Percentiles rank a stretch among this genome's conserved stretches.
phyloP scores from a whole-genome alignment of 768 basidiomycete species.

The Cystobasidium tubakii region DNA sequence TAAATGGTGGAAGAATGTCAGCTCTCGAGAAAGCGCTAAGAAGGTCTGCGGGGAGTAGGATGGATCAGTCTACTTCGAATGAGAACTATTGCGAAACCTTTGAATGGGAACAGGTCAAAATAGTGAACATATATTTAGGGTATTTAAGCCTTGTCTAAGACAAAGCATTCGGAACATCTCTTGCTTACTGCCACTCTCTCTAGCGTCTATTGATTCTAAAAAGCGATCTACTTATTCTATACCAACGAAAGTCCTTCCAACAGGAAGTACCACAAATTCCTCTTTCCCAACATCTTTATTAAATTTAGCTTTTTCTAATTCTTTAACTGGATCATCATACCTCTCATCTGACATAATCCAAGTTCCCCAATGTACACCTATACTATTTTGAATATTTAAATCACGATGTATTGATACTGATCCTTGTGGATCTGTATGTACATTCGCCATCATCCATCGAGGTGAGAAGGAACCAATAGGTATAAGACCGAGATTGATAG shows the following conservation, averaged over 20 bases:
- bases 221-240: too few relatives aligned
- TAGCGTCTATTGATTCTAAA: too few relatives aligned
- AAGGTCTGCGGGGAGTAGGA: not conserved
- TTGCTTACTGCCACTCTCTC: too few relatives aligned
- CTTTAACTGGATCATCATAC: slow-evolving; percentile 40
- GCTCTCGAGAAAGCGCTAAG: not conserved
- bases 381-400: slow-evolving; percentile 44
- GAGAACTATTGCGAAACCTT: too few relatives aligned
- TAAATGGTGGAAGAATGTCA: slow-evolving; percentile 21
- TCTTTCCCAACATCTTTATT: not conserved
- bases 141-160: too few relatives aligned
- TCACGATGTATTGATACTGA: slow-evolving; percentile 47
- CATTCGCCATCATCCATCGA: slow-evolving; percentile 6
- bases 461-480: slow-evolving; percentile 50
- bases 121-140: too few relatives aligned
- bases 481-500: slow-evolving; percentile 48
- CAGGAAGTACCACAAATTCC: slow-evolving; percentile 19
- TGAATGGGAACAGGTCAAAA: too few relatives aligned
- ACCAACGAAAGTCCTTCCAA: slow-evolving; percentile 12
- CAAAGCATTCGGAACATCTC: too few relatives aligned
- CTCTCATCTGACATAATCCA: slow-evolving; percentile 43
- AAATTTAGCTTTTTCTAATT: slow-evolving; percentile 28
- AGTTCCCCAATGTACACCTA: slow-evolving; percentile 48
- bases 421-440: slow-evolving; percentile 41
- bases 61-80: too few relatives aligned